These are phyloP conservation scores for Candida sphagnicola DNA, from an alignment of 805 yeast species.

Conservation along the genomic window DNA sequence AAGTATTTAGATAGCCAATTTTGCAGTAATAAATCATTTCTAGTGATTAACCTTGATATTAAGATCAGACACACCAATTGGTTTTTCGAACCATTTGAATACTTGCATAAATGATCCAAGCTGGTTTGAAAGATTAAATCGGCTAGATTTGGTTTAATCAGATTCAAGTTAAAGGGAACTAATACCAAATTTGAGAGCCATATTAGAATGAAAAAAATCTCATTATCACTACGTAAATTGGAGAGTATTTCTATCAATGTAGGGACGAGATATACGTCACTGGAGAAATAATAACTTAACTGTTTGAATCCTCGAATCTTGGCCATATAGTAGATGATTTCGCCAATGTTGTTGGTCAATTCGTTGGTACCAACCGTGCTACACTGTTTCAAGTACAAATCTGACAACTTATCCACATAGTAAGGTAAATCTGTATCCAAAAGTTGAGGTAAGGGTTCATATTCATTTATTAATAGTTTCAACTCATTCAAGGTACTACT, in stretches of 20 bases:
- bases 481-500: too few relatives aligned
- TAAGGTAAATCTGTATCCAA: slow-evolving; percentile 38
- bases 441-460: slow-evolving; percentile 51
- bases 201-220: slow-evolving; percentile 43
- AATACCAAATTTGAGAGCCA: slow-evolving; percentile 72
- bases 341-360: slow-evolving; percentile 15
- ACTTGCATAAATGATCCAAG: slow-evolving; percentile 21
- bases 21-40: slow-evolving; percentile 40
- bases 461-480: slow-evolving; percentile 36
- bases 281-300: slow-evolving; percentile 54
- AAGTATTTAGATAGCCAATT: slow-evolving; percentile 17
- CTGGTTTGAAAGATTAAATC: slow-evolving; percentile 33
- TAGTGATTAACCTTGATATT: slow-evolving; percentile 49
- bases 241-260: slow-evolving; percentile 15
- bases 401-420: slow-evolving; percentile 27
- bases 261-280: slow-evolving; percentile 52
- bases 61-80: slow-evolving; percentile 50
- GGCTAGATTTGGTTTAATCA: slow-evolving; percentile 30
- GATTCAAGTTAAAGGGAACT: slow-evolving; percentile 66
- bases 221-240: slow-evolving; percentile 16
- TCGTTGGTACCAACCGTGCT: slow-evolving; percentile 2
- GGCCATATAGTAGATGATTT: slow-evolving; percentile 53
- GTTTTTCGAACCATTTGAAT: slow-evolving; percentile 50
- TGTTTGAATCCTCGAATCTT: slow-evolving; percentile 66
- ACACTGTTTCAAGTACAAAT: slow-evolving; percentile 16